A percentile compares a stretch with the other conserved stretches of the same genome.
Conservation (phyloP, 23 red algal species). For the Gracilariopsis chorda region DNA sequence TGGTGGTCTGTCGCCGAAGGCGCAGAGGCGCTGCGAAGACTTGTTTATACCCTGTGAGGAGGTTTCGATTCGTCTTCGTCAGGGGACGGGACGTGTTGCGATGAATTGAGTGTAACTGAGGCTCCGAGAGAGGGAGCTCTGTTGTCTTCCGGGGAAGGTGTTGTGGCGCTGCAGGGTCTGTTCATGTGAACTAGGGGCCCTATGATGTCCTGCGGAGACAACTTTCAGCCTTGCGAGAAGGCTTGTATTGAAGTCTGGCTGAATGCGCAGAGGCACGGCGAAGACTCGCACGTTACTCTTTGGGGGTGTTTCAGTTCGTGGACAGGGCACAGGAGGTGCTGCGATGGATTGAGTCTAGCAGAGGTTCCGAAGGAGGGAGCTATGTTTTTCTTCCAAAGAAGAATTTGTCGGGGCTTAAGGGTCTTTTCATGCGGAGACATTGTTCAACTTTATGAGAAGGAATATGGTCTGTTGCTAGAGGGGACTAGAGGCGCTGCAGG, state of each 20-base stretch:
- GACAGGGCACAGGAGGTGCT: slow-evolving; percentile 3
- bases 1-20: slow-evolving; percentile 22
- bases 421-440: not conserved
- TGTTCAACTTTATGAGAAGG: too few species aligned
- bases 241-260: slow-evolving; percentile 29
- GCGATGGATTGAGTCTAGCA: slow-evolving; percentile 17
- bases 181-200: slow-evolving; percentile 7
- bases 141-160: not conserved
- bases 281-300: slow-evolving; percentile 26
- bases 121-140: not conserved
- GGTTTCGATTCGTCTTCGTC: slow-evolving; percentile 19
- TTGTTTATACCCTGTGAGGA: slow-evolving; percentile 12
- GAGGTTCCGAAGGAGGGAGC: slow-evolving; percentile 4
- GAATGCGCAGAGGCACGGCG: slow-evolving; percentile 31
- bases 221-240: slow-evolving; percentile 22
- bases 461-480: slow-evolving; percentile 5
- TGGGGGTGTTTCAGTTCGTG: not conserved
- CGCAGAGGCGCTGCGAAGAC: not conserved
- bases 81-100: not conserved
- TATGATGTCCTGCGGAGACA: slow-evolving; percentile 27
- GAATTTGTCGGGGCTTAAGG: slow-evolving; percentile 4
- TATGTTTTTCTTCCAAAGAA: slow-evolving; percentile 39
- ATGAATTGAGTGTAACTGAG: not conserved
- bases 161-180: slow-evolving; percentile 16
- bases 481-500: not conserved